phyloP scores from a whole-genome alignment of 345 rosid genomes.

The Eucalyptus grandis region DNA sequence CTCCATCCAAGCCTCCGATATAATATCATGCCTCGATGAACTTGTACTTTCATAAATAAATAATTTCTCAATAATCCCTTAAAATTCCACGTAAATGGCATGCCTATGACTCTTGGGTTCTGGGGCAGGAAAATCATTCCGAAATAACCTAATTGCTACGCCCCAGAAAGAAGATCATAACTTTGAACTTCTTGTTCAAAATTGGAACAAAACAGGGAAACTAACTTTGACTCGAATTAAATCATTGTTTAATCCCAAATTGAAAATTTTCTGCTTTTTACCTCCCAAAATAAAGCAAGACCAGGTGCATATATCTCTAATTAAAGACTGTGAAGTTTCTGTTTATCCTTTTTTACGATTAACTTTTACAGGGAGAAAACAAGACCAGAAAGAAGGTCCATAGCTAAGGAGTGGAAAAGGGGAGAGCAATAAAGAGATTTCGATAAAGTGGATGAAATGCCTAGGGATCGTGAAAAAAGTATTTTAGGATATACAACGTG shows the following conservation, averaged over 20 bases:
- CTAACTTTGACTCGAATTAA: not conserved
- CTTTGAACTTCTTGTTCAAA: not conserved
- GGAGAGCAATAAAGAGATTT: not conserved
- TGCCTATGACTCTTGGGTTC: not conserved
- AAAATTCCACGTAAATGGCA: not conserved
- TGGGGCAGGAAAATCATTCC: not conserved
- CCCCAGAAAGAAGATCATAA: not conserved
- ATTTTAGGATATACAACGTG: not conserved
- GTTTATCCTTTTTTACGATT: not conserved
- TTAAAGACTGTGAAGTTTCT: not conserved
- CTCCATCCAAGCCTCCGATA: not conserved
- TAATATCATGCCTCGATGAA: not conserved
- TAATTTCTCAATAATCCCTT: not conserved
- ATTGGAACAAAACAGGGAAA: not conserved
- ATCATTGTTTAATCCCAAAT: not conserved
- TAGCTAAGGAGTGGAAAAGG: not conserved
- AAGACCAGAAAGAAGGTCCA: not conserved
- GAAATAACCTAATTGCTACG: not conserved
- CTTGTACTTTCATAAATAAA: not conserved
- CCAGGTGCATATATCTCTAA: not conserved
- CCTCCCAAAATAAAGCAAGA: not conserved
- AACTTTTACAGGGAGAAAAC: not conserved
- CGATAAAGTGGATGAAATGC: not conserved
- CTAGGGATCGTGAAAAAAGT: not conserved
- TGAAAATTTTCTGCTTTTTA: not conserved